Percentiles rank a stretch among this genome's conserved stretches.
Conservation (phyloP, 108 stramenopile genomes). For the Nitzschia putrida region DNA sequence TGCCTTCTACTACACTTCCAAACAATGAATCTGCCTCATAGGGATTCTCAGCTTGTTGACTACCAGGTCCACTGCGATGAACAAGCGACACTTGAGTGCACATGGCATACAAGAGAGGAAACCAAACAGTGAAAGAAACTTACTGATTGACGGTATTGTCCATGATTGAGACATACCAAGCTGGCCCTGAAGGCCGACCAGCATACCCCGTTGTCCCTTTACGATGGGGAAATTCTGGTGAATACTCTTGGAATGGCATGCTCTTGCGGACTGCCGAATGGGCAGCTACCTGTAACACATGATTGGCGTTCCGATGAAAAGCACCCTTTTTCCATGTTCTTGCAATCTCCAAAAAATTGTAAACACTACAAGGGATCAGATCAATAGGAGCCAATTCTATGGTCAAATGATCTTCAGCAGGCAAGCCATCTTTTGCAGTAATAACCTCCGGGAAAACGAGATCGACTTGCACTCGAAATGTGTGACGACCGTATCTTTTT, state of each 20-base stretch:
- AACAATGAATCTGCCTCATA: conserved; percentile 91
- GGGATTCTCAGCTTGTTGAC: conserved; percentile 80
- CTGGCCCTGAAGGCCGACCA: conserved; percentile 84
- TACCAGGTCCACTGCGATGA: conserved; percentile 58
- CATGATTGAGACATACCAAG: conserved; percentile 72
- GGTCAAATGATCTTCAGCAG: conserved; percentile 45
- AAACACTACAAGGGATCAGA: conserved; percentile 71
- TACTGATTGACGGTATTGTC: conserved; percentile 76
- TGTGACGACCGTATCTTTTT: conserved; percentile 50
- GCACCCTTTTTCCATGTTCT: conserved; percentile 62
- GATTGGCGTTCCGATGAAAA: conserved; percentile 82
- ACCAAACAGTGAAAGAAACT: background rate
- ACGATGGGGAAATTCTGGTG: conserved; percentile 69
- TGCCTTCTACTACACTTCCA: conserved; percentile 71
- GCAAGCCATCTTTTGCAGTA: conserved; percentile 52
- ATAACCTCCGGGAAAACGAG: conserved; percentile 77
- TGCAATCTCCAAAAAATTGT: conserved; percentile 80
- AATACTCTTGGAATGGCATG: conserved; percentile 89
- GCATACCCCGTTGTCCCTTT: conserved; percentile 86
- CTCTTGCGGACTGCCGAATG: conserved; percentile 22
- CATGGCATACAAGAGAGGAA: background rate
- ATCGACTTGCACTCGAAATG: conserved; percentile 64
- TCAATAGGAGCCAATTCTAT: conserved; percentile 72
- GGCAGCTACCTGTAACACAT: conserved; percentile 77
- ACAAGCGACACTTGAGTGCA: background rate